Base-by-base conservation (phyloP, 148 eudicot species). In the Amaranthus cruentus region DNA sequence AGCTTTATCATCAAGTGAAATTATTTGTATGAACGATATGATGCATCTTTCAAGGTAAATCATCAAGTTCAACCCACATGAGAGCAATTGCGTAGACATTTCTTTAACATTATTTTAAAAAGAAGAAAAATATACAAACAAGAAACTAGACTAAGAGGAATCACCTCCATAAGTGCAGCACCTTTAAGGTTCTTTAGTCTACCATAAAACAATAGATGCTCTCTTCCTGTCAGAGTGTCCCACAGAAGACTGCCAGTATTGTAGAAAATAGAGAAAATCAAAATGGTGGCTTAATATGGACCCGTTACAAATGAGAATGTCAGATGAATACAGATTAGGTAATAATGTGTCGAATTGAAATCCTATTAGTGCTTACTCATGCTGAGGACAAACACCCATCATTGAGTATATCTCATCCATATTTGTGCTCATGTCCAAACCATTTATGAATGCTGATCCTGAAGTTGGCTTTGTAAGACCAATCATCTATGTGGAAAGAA, bases 371-470 rank as follows among this genome's bases (percentile, higher is more conserved):
- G 47, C 97, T 81, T 85, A 92, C 97, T 92, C 91, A 70, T 88
- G 87, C 78, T 92, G 97, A 42, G 97, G 97, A 73, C 96, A 92
- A 51, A 92, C 97, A 62, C 97, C 97, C 93, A 92, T 92, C 79
- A 80, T 87, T 57, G 89, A 76, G 75, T 92, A 90, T 58, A 92
- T 85, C 50, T 79, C 85, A 73, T 88, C 85, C 97, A 92, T 92
- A 54, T 76, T 77, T n/a, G 83, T 83, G 62, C 68, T 68, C 71
- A 92, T 88, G 78, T 88, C 91, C 58, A 88, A 78, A 79, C 93
- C 97, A 58, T 92, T 71, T 70, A 90, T 86, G 71, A 78, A 87
- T 60, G 92, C 95, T 38, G 78, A 75, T 63, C 97, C 97, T 44
- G 96, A 90, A 78, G 85, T 90, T 62, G 95, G 97, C 70, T 88